A percentile compares a stretch with the other conserved stretches of the same genome.
Evolutionary conservation across 306 rosid species (phyloP).

Genomic region (Prunus padus): DNA sequence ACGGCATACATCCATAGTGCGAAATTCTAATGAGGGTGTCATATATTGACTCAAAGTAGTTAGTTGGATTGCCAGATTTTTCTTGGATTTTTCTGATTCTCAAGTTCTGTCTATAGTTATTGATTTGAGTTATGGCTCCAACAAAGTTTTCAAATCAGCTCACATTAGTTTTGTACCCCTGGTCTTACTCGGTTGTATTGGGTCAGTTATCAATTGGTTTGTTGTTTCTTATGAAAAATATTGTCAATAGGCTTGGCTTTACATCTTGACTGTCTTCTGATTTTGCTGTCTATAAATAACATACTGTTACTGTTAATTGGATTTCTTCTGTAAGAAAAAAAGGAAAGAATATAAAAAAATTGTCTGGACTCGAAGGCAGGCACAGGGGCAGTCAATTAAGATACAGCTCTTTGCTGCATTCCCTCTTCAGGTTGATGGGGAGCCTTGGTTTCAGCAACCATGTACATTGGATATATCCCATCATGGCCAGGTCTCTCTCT

Average conservation of each 20-base stretch:
- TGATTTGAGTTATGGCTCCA: not conserved
- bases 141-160: not conserved
- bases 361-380: slow-evolving; percentile 62
- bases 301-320: not conserved
- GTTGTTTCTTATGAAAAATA: no score
- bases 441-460: slow-evolving; percentile 65
- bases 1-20: no score
- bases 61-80: not conserved
- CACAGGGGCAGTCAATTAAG: slow-evolving; percentile 89
- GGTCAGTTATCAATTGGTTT: not conserved
- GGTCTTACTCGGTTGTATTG: no score
- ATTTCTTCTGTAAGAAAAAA: no score
- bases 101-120: not conserved
- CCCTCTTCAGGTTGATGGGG: slow-evolving; percentile 37
- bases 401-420: slow-evolving; percentile 18
- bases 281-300: not conserved
- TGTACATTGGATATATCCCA: slow-evolving; percentile 76
- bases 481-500: slow-evolving; percentile 77
- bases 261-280: not conserved
- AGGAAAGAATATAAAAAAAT: no score
- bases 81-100: not conserved
- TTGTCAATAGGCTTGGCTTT: not conserved
- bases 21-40: no score
- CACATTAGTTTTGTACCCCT: not conserved
- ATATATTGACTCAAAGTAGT: not conserved